These are phyloP conservation scores for Eutypella sp. DNA, from an alignment of 2,329 filamentous ascomycete species.

Conservation along the genomic window DNA sequence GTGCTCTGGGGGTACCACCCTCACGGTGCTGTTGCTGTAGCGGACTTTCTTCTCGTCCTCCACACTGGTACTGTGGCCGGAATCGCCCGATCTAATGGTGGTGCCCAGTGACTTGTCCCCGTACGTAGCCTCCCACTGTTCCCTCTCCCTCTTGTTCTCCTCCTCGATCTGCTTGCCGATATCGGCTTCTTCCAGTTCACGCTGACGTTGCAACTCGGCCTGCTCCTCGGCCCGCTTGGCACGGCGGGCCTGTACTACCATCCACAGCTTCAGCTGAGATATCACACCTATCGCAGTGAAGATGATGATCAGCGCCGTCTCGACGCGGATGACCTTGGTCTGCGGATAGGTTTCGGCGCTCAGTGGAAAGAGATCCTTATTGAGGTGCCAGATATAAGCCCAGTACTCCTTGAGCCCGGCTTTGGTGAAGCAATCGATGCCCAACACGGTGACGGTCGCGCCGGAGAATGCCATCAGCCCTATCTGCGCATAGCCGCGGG, in stretches of 20 bases:
- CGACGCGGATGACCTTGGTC: conserved; percentile 80
- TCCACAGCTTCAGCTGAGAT: conserved; percentile 84
- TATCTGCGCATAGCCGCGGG: conserved; percentile 74
- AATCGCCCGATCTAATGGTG: conserved; percentile 39
- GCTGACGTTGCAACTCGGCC: conserved; percentile 40
- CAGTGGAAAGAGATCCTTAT: conserved; percentile 73
- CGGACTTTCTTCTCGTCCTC: conserved; percentile 36
- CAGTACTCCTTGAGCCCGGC: conserved; percentile 96
- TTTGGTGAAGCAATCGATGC: conserved; percentile 84
- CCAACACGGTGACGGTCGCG: conserved; percentile 71
- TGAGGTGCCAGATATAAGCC: conserved; percentile 85
- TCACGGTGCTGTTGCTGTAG: conserved; percentile 27
- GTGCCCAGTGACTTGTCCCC: conserved; percentile 45
- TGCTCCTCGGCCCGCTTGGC: conserved; percentile 46
- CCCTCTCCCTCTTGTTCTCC: conserved; percentile 55
- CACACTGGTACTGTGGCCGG: conserved; percentile 45
- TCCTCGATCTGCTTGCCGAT: conserved; percentile 63
- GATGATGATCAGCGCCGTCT: conserved; percentile 73
- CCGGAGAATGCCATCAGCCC: conserved; percentile 73
- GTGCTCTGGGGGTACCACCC: conserved; percentile 35
- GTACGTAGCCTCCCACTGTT: conserved; percentile 74
- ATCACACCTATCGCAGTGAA: conserved; percentile 71
- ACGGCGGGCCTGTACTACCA: conserved; percentile 62
- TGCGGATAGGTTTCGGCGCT: conserved; percentile 75
- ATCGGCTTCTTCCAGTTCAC: conserved; percentile 58